These are phyloP conservation scores for Elsinoe australis DNA, from an alignment of 2,329 filamentous ascomycete genomes.

Conservation along the genomic window DNA sequence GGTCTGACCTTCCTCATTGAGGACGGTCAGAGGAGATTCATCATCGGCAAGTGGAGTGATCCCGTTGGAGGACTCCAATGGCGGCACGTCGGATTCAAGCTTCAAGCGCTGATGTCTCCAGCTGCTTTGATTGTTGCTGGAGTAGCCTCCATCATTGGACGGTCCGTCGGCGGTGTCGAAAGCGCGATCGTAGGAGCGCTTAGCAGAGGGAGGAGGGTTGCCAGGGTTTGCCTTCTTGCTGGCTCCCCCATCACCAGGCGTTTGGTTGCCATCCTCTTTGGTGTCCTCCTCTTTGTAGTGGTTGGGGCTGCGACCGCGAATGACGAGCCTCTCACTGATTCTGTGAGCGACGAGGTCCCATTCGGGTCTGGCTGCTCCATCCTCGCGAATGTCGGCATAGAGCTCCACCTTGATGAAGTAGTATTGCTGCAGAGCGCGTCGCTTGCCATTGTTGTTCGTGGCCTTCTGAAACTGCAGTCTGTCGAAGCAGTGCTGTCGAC, in stretches of 20 bases:
- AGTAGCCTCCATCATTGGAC: no score
- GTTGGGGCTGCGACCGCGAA: conserved; percentile 74
- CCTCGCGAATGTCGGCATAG: conserved; percentile 57
- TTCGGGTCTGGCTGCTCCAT: conserved; percentile 39
- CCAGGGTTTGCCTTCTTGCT: not conserved
- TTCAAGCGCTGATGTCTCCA: no score
- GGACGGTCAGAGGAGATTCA: not conserved
- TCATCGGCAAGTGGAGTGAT: not conserved
- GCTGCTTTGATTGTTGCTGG: no score
- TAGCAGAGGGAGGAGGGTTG: no score
- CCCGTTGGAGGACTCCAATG: no score
- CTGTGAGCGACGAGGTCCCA: conserved; percentile 65
- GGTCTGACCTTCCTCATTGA: not conserved
- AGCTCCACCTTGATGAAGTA: conserved; percentile 87
- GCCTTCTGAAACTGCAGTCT: conserved; percentile 92
- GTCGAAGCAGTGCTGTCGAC: conserved; percentile 62
- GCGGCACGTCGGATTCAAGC: no score
- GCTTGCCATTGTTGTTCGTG: conserved; percentile 87
- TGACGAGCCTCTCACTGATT: conserved; percentile 74
- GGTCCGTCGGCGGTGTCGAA: no score
- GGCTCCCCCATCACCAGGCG: not conserved
- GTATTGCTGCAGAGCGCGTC: conserved; percentile 82
- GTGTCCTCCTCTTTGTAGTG: conserved; percentile 45
- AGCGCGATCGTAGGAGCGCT: no score
- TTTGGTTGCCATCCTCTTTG: not conserved